Evolutionary conservation across 78 protist genomes (phyloP).

Genomic region (Dictyostelium intermedium): DNA sequence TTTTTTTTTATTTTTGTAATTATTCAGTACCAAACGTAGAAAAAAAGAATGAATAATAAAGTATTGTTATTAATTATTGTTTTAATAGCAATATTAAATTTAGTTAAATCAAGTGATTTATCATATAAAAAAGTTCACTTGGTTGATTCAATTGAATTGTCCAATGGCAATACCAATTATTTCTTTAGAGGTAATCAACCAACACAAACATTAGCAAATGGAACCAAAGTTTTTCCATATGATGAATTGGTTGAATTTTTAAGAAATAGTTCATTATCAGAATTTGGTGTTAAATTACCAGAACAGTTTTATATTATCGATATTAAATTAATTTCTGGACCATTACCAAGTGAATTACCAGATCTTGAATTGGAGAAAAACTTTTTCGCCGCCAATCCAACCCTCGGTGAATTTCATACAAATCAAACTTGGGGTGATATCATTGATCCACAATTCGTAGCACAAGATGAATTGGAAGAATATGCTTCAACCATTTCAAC

Average conservation of each 20-base stretch:
- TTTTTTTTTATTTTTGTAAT: neutral
- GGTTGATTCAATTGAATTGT: neutral
- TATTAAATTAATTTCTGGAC: constrained; percentile 43
- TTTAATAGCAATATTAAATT: neutral
- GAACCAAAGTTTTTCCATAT: constrained; percentile 35
- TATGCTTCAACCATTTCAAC: neutral
- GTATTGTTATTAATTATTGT: neutral
- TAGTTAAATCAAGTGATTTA: constrained; percentile 21
- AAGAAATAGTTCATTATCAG: constrained; percentile 15
- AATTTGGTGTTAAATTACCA: constrained; percentile 25
- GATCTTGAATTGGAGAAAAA: constrained; percentile 28
- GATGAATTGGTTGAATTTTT: constrained; percentile 14
- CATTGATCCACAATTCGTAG: constrained; percentile 15
- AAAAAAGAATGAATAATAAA: neutral
- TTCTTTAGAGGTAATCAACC: constrained; percentile 70
- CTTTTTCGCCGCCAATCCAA: constrained; percentile 53
- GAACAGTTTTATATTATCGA: constrained; percentile 38
- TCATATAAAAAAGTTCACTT: constrained; percentile 39
- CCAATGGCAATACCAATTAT: constrained; percentile 21
- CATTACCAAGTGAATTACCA: constrained; percentile 7
- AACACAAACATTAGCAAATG: constrained; percentile 26
- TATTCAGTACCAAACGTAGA: neutral
- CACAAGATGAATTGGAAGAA: neutral
- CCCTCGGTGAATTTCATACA: constrained; percentile 24
- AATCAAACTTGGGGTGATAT: constrained; percentile 62